phyloP scores from a whole-genome alignment of 306 rosid genomes.

The Pyrus betulifolia region DNA sequence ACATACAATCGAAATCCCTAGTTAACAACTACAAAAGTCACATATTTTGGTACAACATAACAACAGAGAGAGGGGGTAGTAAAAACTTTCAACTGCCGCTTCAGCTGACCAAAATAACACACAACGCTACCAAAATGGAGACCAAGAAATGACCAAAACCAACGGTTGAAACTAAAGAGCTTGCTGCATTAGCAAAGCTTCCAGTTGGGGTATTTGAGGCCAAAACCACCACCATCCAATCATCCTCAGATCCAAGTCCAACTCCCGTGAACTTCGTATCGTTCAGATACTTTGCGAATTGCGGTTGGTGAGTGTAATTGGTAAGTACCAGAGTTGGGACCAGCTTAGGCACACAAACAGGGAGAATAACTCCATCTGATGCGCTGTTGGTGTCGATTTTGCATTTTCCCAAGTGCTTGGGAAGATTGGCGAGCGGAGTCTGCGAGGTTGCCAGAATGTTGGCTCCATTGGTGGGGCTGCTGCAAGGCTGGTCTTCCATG shows the following conservation, averaged over 20 bases:
- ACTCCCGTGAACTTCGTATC: constrained; percentile 32
- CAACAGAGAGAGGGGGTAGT: neutral
- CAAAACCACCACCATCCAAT: constrained; percentile 58
- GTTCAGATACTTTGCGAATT: constrained; percentile 26
- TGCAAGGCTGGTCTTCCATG: constrained; percentile 34
- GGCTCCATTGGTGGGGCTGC: constrained; percentile 15
- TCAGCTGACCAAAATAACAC: constrained; percentile 4
- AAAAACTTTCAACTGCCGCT: neutral
- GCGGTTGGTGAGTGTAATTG: constrained; percentile 25
- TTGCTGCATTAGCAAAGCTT: constrained; percentile 32
- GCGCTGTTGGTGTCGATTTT: constrained; percentile 40
- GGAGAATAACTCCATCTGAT: constrained; percentile 45
- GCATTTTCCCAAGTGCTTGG: constrained; percentile 29
- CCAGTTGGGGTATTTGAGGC: constrained; percentile 37
- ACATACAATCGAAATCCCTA: neutral
- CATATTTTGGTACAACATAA: neutral
- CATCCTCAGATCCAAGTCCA: constrained; percentile 46
- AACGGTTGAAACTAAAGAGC: constrained; percentile 3
- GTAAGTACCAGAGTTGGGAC: constrained; percentile 15
- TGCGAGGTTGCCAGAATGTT: constrained; percentile 12
- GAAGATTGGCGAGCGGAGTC: constrained; percentile 22
- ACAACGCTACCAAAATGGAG: constrained; percentile 10
- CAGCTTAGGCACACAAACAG: constrained; percentile 39
- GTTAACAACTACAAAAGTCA: neutral
- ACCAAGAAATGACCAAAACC: neutral